These are phyloP conservation scores for Ophiostoma himal-ulmi DNA, from an alignment of 2,329 filamentous ascomycete genomes.

Conservation along the genomic window DNA sequence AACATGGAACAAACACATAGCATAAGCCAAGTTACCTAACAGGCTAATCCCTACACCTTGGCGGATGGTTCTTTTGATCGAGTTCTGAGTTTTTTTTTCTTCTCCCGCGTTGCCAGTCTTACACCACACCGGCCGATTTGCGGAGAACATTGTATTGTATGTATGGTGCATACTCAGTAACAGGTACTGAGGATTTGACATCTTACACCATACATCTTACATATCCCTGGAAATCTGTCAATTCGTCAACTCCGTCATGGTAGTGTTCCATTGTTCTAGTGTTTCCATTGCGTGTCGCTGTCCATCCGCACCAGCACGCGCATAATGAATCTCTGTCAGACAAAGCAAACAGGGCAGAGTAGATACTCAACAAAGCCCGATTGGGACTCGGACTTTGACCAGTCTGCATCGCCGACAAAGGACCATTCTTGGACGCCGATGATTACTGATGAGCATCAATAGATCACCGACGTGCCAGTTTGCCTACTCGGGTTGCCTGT, in stretches of 20 bases:
- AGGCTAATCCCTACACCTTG: neutral
- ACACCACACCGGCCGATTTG: neutral
- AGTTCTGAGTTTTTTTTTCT: neutral
- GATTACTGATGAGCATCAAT: neutral
- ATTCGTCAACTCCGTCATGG: neutral
- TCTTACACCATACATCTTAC: constrained; percentile 4
- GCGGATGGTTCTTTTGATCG: neutral
- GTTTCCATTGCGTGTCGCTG: neutral
- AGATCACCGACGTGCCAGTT: neutral
- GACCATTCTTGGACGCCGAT: neutral
- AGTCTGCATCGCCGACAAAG: neutral
- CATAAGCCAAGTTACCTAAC: neutral
- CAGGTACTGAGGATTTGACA: neutral
- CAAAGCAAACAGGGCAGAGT: neutral
- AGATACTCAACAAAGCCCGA: neutral
- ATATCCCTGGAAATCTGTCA: neutral
- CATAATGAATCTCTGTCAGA: constrained; percentile 2
- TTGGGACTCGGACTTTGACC: neutral
- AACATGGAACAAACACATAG: neutral
- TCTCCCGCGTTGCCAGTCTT: neutral
- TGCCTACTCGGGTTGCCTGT: neutral
- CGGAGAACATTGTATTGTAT: neutral
- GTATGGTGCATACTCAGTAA: neutral
- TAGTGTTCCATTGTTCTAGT: constrained; percentile 1
- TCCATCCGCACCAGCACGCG: neutral